Percentiles rank a stretch among this genome's conserved stretches.
These are phyloP conservation scores for Kwoniella dejecticola DNA, from an alignment of 768 basidiomycete genomes.

Conservation along the genomic window DNA sequence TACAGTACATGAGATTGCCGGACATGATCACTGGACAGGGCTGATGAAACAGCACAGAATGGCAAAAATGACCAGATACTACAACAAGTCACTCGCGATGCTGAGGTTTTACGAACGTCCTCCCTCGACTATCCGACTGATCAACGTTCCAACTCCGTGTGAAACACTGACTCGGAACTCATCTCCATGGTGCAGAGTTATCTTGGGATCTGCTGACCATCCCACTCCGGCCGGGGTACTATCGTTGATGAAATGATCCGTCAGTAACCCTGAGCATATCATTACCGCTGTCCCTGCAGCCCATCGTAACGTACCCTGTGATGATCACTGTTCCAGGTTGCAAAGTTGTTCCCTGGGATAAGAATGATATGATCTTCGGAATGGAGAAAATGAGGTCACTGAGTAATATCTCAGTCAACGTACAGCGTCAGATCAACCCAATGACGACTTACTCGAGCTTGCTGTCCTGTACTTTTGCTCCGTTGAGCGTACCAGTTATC, in stretches of 20 bases:
- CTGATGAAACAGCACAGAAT: too few species aligned
- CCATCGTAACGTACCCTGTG: conserved; percentile 56
- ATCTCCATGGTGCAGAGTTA: conserved; percentile 71
- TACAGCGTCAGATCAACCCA: too few species aligned
- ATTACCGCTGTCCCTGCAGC: too few species aligned
- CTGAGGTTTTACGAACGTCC: too few species aligned
- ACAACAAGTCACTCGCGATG: too few species aligned
- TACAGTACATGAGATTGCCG: too few species aligned
- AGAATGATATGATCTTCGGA: conserved; percentile 63
- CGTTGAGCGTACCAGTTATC: conserved; percentile 70
- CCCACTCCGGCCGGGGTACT: conserved; percentile 75
- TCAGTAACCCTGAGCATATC: too few species aligned
- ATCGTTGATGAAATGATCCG: conserved; percentile 42
- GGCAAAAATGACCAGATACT: too few species aligned
- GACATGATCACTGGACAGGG: too few species aligned
- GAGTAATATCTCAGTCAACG: too few species aligned
- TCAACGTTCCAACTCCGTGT: conserved; percentile 60
- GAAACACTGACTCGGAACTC: conserved; percentile 59
- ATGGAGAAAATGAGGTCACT: conserved; percentile 83
- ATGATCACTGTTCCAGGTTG: conserved; percentile 55
- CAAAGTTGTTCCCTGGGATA: conserved; percentile 56
- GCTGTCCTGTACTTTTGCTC: conserved; percentile 70
- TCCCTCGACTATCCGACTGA: conserved; percentile 78
- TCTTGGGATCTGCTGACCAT: conserved; percentile 69
- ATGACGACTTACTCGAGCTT: conserved; percentile 70